A percentile compares a stretch with the other conserved stretches of the same genome.
phyloP scores from a whole-genome alignment of 1,284 basidiomycete genomes.

The Cutaneotrichosporon spelunceum region DNA sequence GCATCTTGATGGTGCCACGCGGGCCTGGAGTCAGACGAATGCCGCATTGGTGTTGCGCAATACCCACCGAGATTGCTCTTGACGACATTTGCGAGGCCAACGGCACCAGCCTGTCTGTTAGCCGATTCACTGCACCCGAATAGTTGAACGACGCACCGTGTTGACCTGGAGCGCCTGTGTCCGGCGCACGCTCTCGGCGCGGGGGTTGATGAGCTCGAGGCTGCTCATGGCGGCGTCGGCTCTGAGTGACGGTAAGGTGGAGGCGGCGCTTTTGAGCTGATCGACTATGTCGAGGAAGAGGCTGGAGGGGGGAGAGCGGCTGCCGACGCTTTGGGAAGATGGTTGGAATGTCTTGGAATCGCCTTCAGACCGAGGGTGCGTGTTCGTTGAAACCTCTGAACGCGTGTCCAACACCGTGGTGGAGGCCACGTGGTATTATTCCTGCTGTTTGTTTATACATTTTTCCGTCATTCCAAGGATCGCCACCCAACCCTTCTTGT shows the following conservation, averaged over 20 bases:
- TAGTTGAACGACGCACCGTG: slow-evolving; percentile 44
- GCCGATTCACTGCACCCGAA: neutral
- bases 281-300: neutral
- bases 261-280: slow-evolving; percentile 1
- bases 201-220: slow-evolving; percentile 90
- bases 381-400: slow-evolving; percentile 7
- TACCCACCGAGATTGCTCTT: slow-evolving; percentile 86
- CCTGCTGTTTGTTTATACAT: neutral
- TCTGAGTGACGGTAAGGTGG: neutral
- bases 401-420: slow-evolving; percentile 9
- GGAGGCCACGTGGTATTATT: slow-evolving; percentile 6
- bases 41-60: neutral
- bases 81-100: slow-evolving; percentile 96
- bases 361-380: neutral
- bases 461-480: neutral
- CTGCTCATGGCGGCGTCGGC: slow-evolving; percentile 39
- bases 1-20: slow-evolving; percentile 96
- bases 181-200: slow-evolving; percentile 90
- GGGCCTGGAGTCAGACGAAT: slow-evolving; percentile 61
- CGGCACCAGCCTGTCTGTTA: slow-evolving; percentile 63
- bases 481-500: slow-evolving; percentile 3
- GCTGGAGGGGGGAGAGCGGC: neutral
- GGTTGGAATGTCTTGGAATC: slow-evolving; percentile 19
- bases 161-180: slow-evolving; percentile 88
- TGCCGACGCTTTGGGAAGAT: neutral